A percentile compares a stretch with the other conserved stretches of the same genome.
These are phyloP conservation scores for Sergeia podlipaevii DNA, from an alignment of 208 protist species.

Conservation along the genomic window DNA sequence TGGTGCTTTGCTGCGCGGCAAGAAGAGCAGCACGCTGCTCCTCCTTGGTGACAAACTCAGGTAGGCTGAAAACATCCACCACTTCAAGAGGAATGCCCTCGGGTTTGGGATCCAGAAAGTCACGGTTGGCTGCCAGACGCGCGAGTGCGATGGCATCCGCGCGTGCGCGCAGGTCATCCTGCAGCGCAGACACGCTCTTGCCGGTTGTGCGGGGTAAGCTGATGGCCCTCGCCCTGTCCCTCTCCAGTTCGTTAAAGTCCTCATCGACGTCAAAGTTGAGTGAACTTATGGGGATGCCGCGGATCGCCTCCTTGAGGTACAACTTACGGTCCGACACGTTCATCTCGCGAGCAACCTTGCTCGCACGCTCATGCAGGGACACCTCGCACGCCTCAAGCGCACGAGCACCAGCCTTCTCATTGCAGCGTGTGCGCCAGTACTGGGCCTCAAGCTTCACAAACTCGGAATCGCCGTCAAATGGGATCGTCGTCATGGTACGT, in stretches of 20 bases:
- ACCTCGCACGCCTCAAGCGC: slow-evolving; percentile 25
- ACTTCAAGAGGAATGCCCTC: slow-evolving; percentile 47
- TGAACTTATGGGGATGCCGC: slow-evolving; percentile 38
- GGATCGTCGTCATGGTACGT: slow-evolving; percentile 15
- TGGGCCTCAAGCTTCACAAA: slow-evolving; percentile 39
- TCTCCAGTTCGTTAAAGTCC: slow-evolving; percentile 28
- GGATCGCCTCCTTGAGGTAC: slow-evolving; percentile 29
- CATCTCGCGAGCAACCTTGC: slow-evolving; percentile 38
- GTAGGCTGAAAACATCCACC: slow-evolving; percentile 23
- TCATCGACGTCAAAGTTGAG: slow-evolving; percentile 53
- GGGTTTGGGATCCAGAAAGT: slow-evolving; percentile 36
- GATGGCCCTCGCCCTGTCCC: slow-evolving; percentile 19
- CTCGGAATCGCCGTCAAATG: slow-evolving; percentile 32
- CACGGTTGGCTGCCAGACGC: slow-evolving; percentile 21
- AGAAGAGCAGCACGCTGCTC: slow-evolving; percentile 32
- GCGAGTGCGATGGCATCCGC: slow-evolving; percentile 31
- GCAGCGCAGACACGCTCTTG: slow-evolving; percentile 16
- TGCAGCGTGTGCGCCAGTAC: slow-evolving; percentile 28
- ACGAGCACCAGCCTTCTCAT: slow-evolving; percentile 23
- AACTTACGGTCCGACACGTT: slow-evolving; percentile 32
- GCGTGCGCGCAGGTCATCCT: slow-evolving; percentile 35
- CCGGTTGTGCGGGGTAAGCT: background rate
- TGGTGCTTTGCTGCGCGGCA: slow-evolving; percentile 15
- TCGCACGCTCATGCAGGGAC: slow-evolving; percentile 30
- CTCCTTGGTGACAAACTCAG: slow-evolving; percentile 19